phyloP scores from a whole-genome alignment of 306 rosid species.

The Echinosophora koreensis region DNA sequence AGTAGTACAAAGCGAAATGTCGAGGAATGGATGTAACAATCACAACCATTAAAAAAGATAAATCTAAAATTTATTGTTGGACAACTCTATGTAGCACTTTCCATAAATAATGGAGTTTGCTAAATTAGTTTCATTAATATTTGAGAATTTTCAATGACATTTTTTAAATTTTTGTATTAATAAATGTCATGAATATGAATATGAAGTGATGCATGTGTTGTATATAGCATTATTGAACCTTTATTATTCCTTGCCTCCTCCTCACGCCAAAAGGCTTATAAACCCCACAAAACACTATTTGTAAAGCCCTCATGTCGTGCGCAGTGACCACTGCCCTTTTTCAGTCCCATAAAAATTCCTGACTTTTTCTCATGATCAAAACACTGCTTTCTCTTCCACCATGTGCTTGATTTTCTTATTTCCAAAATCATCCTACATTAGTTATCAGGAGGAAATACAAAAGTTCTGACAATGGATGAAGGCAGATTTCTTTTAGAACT shows the following conservation, averaged over 20 bases:
- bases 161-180: too few species aligned
- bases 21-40: too few species aligned
- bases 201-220: too few species aligned
- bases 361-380: slow-evolving; percentile 23
- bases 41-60: too few species aligned
- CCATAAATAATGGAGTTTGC: too few species aligned
- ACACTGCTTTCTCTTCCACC: slow-evolving; percentile 28
- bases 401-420: slow-evolving; percentile 40
- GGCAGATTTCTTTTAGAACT: slow-evolving; percentile 36
- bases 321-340: slow-evolving; percentile 41
- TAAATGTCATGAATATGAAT: too few species aligned
- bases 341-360: slow-evolving; percentile 51
- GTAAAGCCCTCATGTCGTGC: slow-evolving; percentile 35
- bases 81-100: too few species aligned
- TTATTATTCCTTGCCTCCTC: slow-evolving; percentile 55
- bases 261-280: slow-evolving; percentile 48
- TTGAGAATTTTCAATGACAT: too few species aligned
- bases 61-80: too few species aligned
- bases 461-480: slow-evolving; percentile 39
- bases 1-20: too few species aligned
- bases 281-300: slow-evolving; percentile 59
- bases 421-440: neutral
- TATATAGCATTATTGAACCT: neutral
- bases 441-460: neutral
- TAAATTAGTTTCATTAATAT: too few species aligned